A percentile compares a stretch with the other conserved stretches of the same genome.
Conservation (phyloP, 306 rosid species). For the Senna tora region DNA sequence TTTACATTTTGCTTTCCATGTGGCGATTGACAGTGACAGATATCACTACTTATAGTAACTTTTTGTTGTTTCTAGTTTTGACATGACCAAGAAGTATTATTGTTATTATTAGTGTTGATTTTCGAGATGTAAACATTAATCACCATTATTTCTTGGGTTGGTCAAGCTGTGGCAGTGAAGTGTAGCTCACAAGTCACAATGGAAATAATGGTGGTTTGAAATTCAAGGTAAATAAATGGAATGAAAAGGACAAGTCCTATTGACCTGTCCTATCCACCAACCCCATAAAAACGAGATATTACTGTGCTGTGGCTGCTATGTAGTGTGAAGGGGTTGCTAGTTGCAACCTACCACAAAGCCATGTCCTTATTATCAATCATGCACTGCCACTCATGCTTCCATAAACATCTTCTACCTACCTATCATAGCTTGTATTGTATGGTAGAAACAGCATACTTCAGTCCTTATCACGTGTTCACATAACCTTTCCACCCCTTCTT, state of each 20-base stretch:
- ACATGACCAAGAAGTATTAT: too few species aligned
- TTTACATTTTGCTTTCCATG: not conserved
- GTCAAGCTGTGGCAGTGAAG: not conserved
- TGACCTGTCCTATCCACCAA: not conserved
- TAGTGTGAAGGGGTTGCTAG: not conserved
- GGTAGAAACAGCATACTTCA: not conserved
- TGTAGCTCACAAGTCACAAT: not conserved
- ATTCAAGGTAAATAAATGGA: too few species aligned
- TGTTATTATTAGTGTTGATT: not conserved
- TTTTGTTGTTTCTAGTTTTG: not conserved
- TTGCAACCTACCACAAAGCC: not conserved
- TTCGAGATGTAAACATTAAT: not conserved
- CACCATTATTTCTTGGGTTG: not conserved
- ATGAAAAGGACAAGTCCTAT: not conserved
- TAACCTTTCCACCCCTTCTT: slow-evolving; percentile 1
- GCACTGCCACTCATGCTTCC: too few species aligned
- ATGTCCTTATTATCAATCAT: too few species aligned
- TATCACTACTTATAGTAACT: not conserved
- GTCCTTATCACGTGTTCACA: slow-evolving; percentile 23
- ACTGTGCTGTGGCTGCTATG: not conserved
- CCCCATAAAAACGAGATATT: not conserved
- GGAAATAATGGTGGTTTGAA: not conserved
- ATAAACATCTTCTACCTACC: not conserved
- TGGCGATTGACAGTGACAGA: not conserved
- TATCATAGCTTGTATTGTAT: not conserved